Evolutionary conservation across 768 basidiomycete species (phyloP), one percentile per base, ranked within the genome.

Genomic region (Cyclocybe cylindracea): DNA sequence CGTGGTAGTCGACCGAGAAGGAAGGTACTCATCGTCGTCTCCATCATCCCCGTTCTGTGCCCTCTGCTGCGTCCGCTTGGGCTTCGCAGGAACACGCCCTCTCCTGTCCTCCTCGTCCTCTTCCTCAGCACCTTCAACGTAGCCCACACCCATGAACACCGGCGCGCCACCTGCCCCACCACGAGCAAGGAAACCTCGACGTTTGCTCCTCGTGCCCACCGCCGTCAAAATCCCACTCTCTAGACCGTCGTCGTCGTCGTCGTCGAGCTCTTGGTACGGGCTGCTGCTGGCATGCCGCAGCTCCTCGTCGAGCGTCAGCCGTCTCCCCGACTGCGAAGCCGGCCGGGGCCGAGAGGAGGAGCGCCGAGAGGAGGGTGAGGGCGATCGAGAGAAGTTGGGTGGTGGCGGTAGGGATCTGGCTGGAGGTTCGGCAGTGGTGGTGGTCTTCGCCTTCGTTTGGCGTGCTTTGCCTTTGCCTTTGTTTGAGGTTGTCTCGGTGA

Each of bases 141-240:
- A 85, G 3, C 86, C 87, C 24, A 73, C 78, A 7, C 83, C 86
- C 82, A 89, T 84, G 51, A 83, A 82, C 9, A 92, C 84, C 1
- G 89, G 85, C 1, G 62, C 51, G 1, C 90, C 90, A 18, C 85
- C 88, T 8, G 78, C 88, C 1, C 90, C 89, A 10, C 89, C 89
- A 59, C 82, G 85, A 3, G 87, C 85, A 16, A 91, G 70, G 55
- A 90, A 92, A 2, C 87, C 86, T 4, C 63, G 69, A 13, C 67
- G 72, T 58, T 76, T 81, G 45, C 75, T 80, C 61, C 73, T 74
- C 37, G 73, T 80, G 9, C 87, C 87, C 2, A 80, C 75, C 13
- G 78, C 86, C 2, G 73, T 66, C 10, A 83, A 75, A 10, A 81
- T 69, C 18, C 75, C 78, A 51, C 72, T 76, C 1, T 87, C 83